Evolutionary conservation across 805 yeast genomes (phyloP), one percentile per base, ranked within the genome.

Genomic region (Sugiyamaella smithiae): DNA sequence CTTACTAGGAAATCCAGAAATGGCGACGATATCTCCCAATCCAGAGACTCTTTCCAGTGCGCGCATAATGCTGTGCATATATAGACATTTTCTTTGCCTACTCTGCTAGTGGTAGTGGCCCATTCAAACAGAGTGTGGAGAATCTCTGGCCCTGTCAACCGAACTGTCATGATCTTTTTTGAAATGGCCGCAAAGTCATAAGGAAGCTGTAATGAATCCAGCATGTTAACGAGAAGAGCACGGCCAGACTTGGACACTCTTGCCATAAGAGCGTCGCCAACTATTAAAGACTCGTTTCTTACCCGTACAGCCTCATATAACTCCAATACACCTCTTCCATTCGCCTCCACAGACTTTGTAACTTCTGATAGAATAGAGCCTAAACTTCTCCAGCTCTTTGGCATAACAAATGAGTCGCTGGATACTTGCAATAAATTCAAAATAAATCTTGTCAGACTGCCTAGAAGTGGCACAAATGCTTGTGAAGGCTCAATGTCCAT

Each of bases 361-460:
- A 62, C 59, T 26, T 56, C 60, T 8, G 55, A 48, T n/a, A 66
- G 57, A 3, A 58, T 50, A 23, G 61, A 50, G 1, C 63, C 61
- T 22, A 61, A 44, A 11, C 46, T 45, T 3, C 59, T 49, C 69
- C 69, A 66, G 29, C 49, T 51, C 19, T 55, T 54, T 7, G 69
- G 70, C 26, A 65, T 56, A 24, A 66, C 58, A 52, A 66, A 66
- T 11, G 68, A 59, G 25, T 63, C 65, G 1, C 63, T 56, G 1
- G 56, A 54, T 2, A 38, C 38, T 8, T 47, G 31, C 31, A 62
- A 49, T 17, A 66, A 56, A 14, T 61, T 43, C 22, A 50, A 38
- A 22, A 52, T 54, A 28, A 40, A 46, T 26, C 37, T 26, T 8
- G 49, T 43, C 8, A 58, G 28, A 56, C 57, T 48, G 26, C 54